phyloP scores from a whole-genome alignment of 495 filamentous ascomycete genomes.

The Rhypophila decipiens region DNA sequence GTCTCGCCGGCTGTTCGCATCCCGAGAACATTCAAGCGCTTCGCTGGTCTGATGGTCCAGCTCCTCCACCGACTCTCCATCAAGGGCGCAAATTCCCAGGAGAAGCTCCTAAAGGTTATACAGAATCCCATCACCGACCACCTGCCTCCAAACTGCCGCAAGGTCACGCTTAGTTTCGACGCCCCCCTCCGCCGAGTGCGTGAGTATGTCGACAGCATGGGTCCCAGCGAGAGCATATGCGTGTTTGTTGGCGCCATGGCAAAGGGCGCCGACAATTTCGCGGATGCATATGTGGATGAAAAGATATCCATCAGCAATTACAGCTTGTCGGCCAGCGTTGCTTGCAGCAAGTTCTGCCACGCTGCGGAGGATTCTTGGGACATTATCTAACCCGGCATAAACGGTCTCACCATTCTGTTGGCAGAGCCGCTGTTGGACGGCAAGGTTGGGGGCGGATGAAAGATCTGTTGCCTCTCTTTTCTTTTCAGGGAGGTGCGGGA shows the following conservation, averaged over 20 bases:
- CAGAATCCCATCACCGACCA: constrained; percentile 97
- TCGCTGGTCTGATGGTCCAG: constrained; percentile 97
- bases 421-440: not conserved
- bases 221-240: constrained; percentile 82
- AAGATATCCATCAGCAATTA: constrained; percentile 97
- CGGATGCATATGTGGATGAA: constrained; percentile 89
- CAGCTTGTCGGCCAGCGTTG: constrained; percentile 92
- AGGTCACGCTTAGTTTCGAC: constrained; percentile 92
- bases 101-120: constrained; percentile 96
- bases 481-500: constrained; percentile 20
- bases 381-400: constrained; percentile 63
- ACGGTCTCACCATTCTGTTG: too few species aligned
- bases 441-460: constrained; percentile 21
- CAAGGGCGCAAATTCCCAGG: constrained; percentile 88
- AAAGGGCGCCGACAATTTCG: constrained; percentile 92
- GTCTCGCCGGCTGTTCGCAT: constrained; percentile 96
- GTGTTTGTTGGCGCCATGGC: constrained; percentile 99
- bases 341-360: constrained; percentile 98
- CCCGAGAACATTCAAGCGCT: constrained; percentile 96
- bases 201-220: constrained; percentile 78
- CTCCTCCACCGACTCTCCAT: constrained; percentile 95
- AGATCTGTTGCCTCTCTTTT: constrained; percentile 24
- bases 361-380: constrained; percentile 96
- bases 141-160: constrained; percentile 92
- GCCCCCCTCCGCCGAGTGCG: constrained; percentile 76